phyloP scores from a whole-genome alignment of 2,329 filamentous ascomycete genomes.

The Arthrobotrys entomopaga region DNA sequence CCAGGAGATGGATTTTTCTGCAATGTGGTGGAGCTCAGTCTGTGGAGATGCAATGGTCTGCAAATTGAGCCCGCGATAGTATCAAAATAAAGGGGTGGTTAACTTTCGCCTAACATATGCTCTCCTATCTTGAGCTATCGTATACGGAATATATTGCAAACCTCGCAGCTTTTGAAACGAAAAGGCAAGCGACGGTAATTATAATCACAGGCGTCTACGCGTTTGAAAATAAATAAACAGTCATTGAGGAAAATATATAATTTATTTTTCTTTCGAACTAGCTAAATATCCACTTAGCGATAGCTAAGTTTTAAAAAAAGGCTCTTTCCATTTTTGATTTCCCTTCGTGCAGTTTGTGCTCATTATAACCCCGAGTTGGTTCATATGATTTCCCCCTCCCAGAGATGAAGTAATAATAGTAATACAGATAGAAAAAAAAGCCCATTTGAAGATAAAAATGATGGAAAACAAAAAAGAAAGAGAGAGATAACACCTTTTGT shows the following conservation, averaged over 20 bases:
- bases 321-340: constrained; percentile 28
- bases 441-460: constrained; percentile 12
- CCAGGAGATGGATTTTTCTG: constrained; percentile 28
- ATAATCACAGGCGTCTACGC: neutral
- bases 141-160: neutral
- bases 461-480: constrained; percentile 1
- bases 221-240: constrained; percentile 3
- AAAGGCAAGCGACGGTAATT: constrained; percentile 34
- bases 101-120: neutral
- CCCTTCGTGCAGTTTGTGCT: constrained; percentile 52
- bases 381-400: constrained; percentile 39
- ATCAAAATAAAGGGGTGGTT: constrained; percentile 16
- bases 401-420: constrained; percentile 41
- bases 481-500: constrained; percentile 42
- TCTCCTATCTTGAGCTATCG: constrained; percentile 21
- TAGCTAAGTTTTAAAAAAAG: too few relatives aligned
- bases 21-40: constrained; percentile 10
- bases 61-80: neutral
- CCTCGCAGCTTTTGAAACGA: constrained; percentile 51
- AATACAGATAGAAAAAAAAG: constrained; percentile 29
- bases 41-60: neutral
- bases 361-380: constrained; percentile 34
- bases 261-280: constrained; percentile 28
- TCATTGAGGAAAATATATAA: constrained; percentile 6
- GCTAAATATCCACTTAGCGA: constrained; percentile 9